phyloP scores from a whole-genome alignment of 2,329 filamentous ascomycete species.

The Dactylella cylindrospora region DNA sequence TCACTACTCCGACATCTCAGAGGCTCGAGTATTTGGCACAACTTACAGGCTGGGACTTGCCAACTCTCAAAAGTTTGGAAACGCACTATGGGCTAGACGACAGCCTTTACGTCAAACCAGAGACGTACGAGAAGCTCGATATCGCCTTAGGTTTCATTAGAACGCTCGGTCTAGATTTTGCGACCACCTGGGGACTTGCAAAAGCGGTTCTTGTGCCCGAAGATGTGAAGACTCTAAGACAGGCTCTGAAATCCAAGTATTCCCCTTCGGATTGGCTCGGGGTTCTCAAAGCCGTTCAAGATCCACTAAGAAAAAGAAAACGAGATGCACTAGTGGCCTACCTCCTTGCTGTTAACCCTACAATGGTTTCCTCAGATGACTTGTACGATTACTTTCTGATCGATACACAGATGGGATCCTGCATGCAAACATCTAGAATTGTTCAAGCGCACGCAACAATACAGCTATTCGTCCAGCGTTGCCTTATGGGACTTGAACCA shows the following conservation, averaged over 20 bases:
- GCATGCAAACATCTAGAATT: conserved; percentile 49
- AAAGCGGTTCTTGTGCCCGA: background rate
- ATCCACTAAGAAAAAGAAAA: conserved; percentile 30
- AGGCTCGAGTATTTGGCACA: background rate
- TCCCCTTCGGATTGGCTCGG: conserved; percentile 14
- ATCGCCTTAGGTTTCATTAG: background rate
- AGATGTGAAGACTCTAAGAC: background rate
- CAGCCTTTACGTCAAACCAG: background rate
- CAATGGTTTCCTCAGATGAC: conserved; percentile 46
- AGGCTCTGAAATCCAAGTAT: conserved; percentile 2
- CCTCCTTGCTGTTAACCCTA: conserved; percentile 30
- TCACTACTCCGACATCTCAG: background rate
- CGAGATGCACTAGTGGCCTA: conserved; percentile 46
- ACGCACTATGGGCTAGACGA: background rate
- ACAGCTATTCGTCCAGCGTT: conserved; percentile 51
- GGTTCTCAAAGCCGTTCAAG: conserved; percentile 21
- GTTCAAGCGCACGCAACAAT: conserved; percentile 50
- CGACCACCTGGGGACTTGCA: background rate
- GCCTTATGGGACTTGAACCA: conserved; percentile 50
- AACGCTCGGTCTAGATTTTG: background rate
- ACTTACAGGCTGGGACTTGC: conserved; percentile 1
- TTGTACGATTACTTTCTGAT: conserved; percentile 51
- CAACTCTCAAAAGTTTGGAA: background rate
- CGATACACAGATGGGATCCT: conserved; percentile 50
- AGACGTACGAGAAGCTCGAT: background rate